Conservation (phyloP, 2,329 filamentous ascomycete genomes). For the Fusarium secorum region DNA sequence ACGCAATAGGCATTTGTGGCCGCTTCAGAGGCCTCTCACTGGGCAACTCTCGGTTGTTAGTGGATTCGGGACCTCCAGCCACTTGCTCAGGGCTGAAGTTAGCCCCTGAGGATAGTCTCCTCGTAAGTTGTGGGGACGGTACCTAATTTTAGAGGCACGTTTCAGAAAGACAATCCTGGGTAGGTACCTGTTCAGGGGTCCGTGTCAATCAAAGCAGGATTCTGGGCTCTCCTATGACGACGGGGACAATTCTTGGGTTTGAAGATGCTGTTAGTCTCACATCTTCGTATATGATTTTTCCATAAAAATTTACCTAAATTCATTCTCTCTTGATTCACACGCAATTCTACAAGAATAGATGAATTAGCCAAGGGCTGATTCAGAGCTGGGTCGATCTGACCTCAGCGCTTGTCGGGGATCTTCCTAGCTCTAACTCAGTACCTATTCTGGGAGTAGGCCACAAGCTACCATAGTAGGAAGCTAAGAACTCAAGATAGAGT, state of each 20-base stretch:
- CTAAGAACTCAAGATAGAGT: not conserved
- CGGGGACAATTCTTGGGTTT: not conserved
- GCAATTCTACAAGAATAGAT: not conserved
- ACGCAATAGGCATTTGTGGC: slow-evolving; percentile 24
- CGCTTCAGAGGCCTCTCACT: slow-evolving; percentile 33
- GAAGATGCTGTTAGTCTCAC: not conserved
- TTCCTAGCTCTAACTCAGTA: not conserved
- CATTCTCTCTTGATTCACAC: not conserved
- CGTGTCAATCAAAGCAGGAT: not conserved
- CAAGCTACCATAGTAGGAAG: not conserved
- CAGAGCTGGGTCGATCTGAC: not conserved
- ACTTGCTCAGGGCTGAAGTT: slow-evolving; percentile 2
- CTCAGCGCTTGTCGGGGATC: slow-evolving; percentile 14
- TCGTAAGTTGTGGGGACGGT: slow-evolving; percentile 26
- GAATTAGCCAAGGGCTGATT: not conserved
- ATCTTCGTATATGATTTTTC: not conserved
- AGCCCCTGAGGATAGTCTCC: slow-evolving; percentile 23
- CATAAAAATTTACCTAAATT: not conserved
- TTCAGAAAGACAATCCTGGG: slow-evolving; percentile 28
- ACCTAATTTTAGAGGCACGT: slow-evolving; percentile 35
- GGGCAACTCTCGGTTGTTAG: slow-evolving; percentile 14
- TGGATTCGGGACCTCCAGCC: slow-evolving; percentile 15
- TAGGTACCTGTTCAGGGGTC: slow-evolving; percentile 19
- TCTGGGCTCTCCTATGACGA: not conserved
- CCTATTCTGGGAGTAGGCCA: not conserved